A percentile compares a stretch with the other conserved stretches of the same genome.
These are phyloP conservation scores for Prunus mongolica DNA, from an alignment of 306 rosid genomes.

Conservation along the genomic window DNA sequence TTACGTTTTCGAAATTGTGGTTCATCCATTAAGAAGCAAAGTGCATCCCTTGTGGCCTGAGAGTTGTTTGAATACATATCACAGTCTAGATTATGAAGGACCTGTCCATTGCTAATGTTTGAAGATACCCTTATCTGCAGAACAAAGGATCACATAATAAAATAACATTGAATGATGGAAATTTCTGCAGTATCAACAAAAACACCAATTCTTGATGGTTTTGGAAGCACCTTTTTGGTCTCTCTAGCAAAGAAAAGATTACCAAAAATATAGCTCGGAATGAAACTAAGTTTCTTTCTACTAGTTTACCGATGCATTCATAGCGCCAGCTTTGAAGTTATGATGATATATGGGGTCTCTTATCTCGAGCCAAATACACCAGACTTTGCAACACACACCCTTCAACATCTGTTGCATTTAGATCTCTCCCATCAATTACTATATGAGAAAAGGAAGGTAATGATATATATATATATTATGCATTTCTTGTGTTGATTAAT, in stretches of 20 bases:
- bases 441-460: constrained; percentile 17
- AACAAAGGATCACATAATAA: background rate
- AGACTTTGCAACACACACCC: constrained; percentile 58
- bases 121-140: constrained; percentile 85
- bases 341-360: constrained; percentile 64
- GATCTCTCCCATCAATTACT: constrained; percentile 53
- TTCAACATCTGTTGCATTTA: constrained; percentile 44
- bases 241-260: too few relatives aligned
- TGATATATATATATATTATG: background rate
- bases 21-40: constrained; percentile 82
- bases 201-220: too few relatives aligned
- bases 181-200: background rate
- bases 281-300: background rate
- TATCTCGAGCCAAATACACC: constrained; percentile 78
- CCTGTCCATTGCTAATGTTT: constrained; percentile 59
- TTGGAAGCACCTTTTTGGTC: background rate
- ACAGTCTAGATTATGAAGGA: constrained; percentile 74
- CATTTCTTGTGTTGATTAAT: too few relatives aligned
- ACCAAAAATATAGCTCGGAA: background rate
- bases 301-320: constrained; percentile 69
- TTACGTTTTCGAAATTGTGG: constrained; percentile 58
- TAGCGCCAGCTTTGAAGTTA: constrained; percentile 88
- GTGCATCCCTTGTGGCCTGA: constrained; percentile 56
- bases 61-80: constrained; percentile 82
- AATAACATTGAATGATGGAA: too few relatives aligned